Evolutionary conservation across 257 asterid species (phyloP), one percentile per base, ranked within the genome.

Genomic region (Nicotiana undulata): DNA sequence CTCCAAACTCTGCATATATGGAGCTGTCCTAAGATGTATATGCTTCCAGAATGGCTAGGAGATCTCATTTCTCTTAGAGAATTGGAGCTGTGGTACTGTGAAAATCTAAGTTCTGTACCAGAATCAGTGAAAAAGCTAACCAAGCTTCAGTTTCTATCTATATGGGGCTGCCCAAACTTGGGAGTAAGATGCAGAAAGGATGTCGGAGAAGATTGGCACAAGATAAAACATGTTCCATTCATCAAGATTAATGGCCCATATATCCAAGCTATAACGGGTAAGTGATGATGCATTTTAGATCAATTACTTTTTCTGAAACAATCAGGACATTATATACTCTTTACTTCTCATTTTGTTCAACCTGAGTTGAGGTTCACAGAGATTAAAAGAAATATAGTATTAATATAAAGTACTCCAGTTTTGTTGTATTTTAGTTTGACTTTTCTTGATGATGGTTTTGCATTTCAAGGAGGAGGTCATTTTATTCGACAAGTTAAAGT

Each of bases 171-270:
- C 15, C 81, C 81, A n/a, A 13, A n/a, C 32, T 77, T 77, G 81
- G 81, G 26, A 44, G 15, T 9, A n/a, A 77, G 81, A 31, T 77
- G 81, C 70, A 77, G 24, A 44, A 77, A 77, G 22, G 81, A 28
- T 59, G 81, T 6, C 2, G 81, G 81, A 77, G 58, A 77, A 58
- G 72, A 77, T 77, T 77, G 81, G 81, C 55, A 59, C 37, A 77
- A 77, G 32, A 77, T 77, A 20, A 37, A 77, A 77, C 81, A 77
- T 26, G 58, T 77, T 11, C 81, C 81, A 59, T 77, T 58, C 67
- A 59, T 77, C 81, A 59, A 77, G 81, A 77, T 59, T 34, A 77
- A 77, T 77, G 81, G 70, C 55, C 81, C 81, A 59, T 77, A 58
- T 22, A 59, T 77, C 67, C 81, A 77, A 59, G 72, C 58, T n/a